Base-by-base conservation (phyloP, 2,329 filamentous ascomycete species). In the Alternaria longipes region DNA sequence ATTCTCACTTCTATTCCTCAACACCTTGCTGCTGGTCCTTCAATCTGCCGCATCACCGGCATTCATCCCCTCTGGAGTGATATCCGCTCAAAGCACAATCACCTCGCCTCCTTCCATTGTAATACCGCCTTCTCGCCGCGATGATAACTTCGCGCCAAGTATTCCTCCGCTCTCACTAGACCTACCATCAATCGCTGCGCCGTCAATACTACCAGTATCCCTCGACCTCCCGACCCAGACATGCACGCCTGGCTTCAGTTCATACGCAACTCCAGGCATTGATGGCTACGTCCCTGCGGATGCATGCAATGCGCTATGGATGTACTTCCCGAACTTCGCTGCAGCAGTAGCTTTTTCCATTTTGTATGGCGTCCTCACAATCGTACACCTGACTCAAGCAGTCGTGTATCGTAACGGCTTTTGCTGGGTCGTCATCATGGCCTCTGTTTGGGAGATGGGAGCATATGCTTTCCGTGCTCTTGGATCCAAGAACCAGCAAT, bases 351-450 rank as follows among this genome's bases (percentile, higher is more conserved):
- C 64, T 3, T 68, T 72, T 34, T 63, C 63, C 12, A 41, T 64
- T 8, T 54, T 72, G 20, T 72, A 71, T 34, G 68, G 64, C 20
- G 40, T 65, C 26, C 52, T 72, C 32, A 71, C 67, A 5, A 38
- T 69, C 24, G 59, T 56, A 34, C 70, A 72, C 28, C 18, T 67
- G 5, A 56, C 24, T 20, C 61, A 70, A 59, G 70, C 70, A 47
- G 32, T 66, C n/a, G 11, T 55, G 36, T 71, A 65, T 56, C 65
- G 59, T 26, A 67, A 81, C 59, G 63, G 62, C 18, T 80, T 81
- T 62, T 78, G 74, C 46, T 81, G 77, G 79, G 78, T 82, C 4
- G 74, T 84, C 11, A 75, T 82, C 41, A 79, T 83, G 72, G 82
- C 78, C 4, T 65, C 68, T n/a, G 44, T 71, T 3, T 83, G 81